Evolutionary conservation across 495 filamentous ascomycete genomes (phyloP).

Genomic region (Penicillium paxilli): DNA sequence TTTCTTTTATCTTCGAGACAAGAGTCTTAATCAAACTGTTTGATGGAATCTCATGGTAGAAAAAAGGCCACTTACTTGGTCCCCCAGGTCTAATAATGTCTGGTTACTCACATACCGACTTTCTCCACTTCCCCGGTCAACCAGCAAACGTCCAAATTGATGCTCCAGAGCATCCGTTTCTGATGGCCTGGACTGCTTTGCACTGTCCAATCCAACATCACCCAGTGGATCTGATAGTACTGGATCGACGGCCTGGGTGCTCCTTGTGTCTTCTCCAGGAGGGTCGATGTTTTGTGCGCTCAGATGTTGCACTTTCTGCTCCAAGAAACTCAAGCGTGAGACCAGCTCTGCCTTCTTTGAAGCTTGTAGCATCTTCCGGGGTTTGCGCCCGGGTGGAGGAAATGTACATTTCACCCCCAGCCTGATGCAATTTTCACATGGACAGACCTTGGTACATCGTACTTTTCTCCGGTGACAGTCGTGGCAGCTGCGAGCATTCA

Average conservation of each 20-base stretch:
- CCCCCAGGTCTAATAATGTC: constrained; percentile 2
- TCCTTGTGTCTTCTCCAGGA: too few relatives aligned
- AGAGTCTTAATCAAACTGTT: constrained; percentile 21
- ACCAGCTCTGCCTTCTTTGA: constrained; percentile 60
- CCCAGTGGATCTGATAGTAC: constrained; percentile 41
- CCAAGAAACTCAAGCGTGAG: constrained; percentile 66
- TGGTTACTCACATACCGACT: constrained; percentile 50
- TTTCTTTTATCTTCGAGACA: constrained; percentile 53
- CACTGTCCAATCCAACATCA: neutral
- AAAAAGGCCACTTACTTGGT: constrained; percentile 2
- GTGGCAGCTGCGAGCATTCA: constrained; percentile 64
- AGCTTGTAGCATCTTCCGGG: constrained; percentile 59
- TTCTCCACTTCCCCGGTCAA: constrained; percentile 14
- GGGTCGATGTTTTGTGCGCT: too few relatives aligned
- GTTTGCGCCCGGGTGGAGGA: constrained; percentile 50
- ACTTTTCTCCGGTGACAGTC: constrained; percentile 73
- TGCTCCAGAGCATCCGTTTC: neutral
- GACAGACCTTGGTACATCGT: constrained; percentile 65
- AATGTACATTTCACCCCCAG: constrained; percentile 8
- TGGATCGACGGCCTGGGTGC: too few relatives aligned
- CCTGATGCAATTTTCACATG: constrained; percentile 10
- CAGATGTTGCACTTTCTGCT: constrained; percentile 65
- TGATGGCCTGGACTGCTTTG: neutral
- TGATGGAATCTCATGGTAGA: constrained; percentile 15
- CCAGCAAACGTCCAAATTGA: constrained; percentile 58